Evolutionary conservation across 495 filamentous ascomycete genomes (phyloP).

Genomic region (Neurospora cerealis): DNA sequence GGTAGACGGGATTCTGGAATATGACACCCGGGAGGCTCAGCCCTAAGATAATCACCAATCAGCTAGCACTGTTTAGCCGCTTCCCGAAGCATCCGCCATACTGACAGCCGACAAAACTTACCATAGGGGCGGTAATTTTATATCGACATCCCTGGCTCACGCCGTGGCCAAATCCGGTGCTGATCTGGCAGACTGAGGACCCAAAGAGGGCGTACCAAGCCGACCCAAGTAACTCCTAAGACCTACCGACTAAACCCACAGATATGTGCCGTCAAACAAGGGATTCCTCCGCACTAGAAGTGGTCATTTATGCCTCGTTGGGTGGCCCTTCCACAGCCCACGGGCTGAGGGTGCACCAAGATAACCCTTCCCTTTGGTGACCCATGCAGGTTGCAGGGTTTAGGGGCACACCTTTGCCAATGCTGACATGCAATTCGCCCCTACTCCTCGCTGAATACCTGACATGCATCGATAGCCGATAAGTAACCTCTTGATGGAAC

Average conservation of each 20-base stretch:
- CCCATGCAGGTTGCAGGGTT: neutral
- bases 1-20: neutral
- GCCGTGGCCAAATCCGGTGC: neutral
- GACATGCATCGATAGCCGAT: neutral
- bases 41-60: neutral
- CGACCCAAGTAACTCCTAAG: neutral
- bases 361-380: neutral
- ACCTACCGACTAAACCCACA: neutral
- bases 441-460: neutral
- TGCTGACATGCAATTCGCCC: neutral
- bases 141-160: neutral
- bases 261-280: neutral
- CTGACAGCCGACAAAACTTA: neutral
- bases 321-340: neutral
- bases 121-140: neutral
- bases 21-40: neutral
- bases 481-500: neutral
- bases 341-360: neutral
- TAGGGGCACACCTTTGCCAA: neutral
- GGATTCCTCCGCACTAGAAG: neutral
- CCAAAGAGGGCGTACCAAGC: neutral
- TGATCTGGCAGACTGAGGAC: neutral
- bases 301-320: neutral
- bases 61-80: neutral
- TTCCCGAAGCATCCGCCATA: neutral